phyloP scores from a whole-genome alignment of 2,329 filamentous ascomycete species.

The Aspergillus clavatus region DNA sequence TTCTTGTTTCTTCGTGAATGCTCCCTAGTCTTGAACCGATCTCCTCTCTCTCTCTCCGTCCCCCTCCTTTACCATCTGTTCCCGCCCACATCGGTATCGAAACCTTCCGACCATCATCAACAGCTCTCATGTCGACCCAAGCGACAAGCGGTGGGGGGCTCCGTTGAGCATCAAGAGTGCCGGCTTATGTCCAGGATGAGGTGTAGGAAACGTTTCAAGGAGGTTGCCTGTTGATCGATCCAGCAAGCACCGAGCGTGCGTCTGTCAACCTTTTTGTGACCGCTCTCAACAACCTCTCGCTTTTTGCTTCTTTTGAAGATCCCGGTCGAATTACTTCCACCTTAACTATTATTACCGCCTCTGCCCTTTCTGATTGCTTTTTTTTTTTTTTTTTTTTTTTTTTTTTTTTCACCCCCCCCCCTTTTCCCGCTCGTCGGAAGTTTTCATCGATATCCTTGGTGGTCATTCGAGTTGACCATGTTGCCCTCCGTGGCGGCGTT shows the following conservation, averaged over 20 bases:
- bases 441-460: background rate
- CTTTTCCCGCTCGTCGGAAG: background rate
- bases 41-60: constrained; percentile 6
- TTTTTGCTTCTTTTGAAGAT: constrained; percentile 8
- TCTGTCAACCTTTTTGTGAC: constrained; percentile 19
- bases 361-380: too few relatives aligned
- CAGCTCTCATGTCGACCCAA: constrained; percentile 25
- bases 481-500: constrained; percentile 46
- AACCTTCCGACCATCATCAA: constrained; percentile 5
- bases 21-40: background rate
- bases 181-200: constrained; percentile 38
- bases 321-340: constrained; percentile 12
- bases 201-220: constrained; percentile 43
- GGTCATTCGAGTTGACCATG: constrained; percentile 35
- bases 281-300: constrained; percentile 6
- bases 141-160: constrained; percentile 21
- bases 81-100: constrained; percentile 6
- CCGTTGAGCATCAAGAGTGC: constrained; percentile 26
- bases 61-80: constrained; percentile 5
- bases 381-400: too few relatives aligned
- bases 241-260: constrained; percentile 22
- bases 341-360: constrained; percentile 3
- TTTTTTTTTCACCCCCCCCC: too few relatives aligned
- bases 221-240: constrained; percentile 37
- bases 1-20: background rate